Evolutionary conservation across 2,329 filamentous ascomycete genomes (phyloP).

Genomic region (Paracorniculantispora psalliotae): DNA sequence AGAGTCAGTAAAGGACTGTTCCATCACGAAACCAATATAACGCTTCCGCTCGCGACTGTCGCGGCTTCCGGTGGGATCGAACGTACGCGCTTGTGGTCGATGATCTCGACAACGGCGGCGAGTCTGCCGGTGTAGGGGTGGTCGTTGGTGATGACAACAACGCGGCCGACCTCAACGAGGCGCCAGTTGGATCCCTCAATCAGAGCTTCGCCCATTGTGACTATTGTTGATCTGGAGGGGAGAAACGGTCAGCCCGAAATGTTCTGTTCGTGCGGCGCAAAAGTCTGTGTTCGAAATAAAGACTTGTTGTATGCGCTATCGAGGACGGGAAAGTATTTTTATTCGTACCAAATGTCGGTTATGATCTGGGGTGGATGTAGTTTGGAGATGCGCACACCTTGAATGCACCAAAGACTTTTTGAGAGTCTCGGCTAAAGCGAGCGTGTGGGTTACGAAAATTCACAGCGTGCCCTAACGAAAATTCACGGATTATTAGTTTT

Average conservation of each 20-base stretch:
- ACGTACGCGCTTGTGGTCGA: constrained; percentile 99
- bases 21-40: background rate
- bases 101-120: constrained; percentile 96
- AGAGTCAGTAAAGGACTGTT: constrained; percentile 15
- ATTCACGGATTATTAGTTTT: constrained; percentile 26
- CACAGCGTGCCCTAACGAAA: constrained; percentile 38
- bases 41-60: background rate
- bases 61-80: background rate
- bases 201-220: constrained; percentile 77
- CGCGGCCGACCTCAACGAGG: constrained; percentile 96
- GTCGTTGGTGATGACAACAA: constrained; percentile 80
- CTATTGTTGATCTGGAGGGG: constrained; percentile 44
- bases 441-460: constrained; percentile 37
- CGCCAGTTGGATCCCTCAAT: constrained; percentile 84
- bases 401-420: constrained; percentile 37
- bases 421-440: constrained; percentile 31
- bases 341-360: constrained; percentile 18
- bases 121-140: constrained; percentile 80
- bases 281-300: background rate
- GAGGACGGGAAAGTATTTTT: constrained; percentile 1
- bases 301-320: constrained; percentile 3
- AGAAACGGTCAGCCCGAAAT: constrained; percentile 27
- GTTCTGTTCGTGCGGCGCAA: constrained; percentile 16
- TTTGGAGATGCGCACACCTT: constrained; percentile 27
- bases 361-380: constrained; percentile 16